These are phyloP conservation scores for Hemileccinum rubropunctum DNA, from an alignment of 768 basidiomycete genomes.

Conservation along the genomic window DNA sequence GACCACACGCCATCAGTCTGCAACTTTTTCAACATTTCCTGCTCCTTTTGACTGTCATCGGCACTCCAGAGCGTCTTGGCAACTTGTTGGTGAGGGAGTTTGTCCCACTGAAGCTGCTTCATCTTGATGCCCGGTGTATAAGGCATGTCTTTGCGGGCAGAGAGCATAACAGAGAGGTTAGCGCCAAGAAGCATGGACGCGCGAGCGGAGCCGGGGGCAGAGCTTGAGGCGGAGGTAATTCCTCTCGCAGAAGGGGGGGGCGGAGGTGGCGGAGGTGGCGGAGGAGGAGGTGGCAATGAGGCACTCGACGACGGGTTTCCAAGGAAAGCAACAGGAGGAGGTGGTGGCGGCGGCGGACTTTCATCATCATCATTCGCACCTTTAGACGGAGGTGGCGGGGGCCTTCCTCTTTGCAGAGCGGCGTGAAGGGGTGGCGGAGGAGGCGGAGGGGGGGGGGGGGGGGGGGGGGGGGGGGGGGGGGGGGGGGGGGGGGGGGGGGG, in stretches of 20 bases:
- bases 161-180: conserved; percentile 53
- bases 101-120: conserved; percentile 99
- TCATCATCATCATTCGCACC: conserved; percentile 10
- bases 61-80: conserved; percentile 83
- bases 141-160: conserved; percentile 79
- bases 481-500: conserved; percentile 31
- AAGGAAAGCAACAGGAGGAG: conserved; percentile 29
- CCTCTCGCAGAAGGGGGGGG: conserved; percentile 31
- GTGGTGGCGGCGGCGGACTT: conserved; percentile 31
- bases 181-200: conserved; percentile 58
- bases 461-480: conserved; percentile 19
- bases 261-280: conserved; percentile 39
- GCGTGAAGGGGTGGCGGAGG: conserved; percentile 18
- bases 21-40: conserved; percentile 79
- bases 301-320: conserved; percentile 25
- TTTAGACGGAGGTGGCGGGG: conserved; percentile 17
- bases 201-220: conserved; percentile 49
- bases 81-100: conserved; percentile 86
- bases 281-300: conserved; percentile 25
- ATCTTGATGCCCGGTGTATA: conserved; percentile 87
- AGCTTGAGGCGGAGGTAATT: conserved; percentile 33
- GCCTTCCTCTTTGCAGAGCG: conserved; percentile 3
- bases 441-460: conserved; percentile 22
- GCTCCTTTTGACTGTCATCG: conserved; percentile 62
- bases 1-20: conserved; percentile 86